Percentiles rank a stretch among this genome's conserved stretches.
Conservation (phyloP, 2,329 filamentous ascomycete genomes). For the Hirsutella rhossiliensis region DNA sequence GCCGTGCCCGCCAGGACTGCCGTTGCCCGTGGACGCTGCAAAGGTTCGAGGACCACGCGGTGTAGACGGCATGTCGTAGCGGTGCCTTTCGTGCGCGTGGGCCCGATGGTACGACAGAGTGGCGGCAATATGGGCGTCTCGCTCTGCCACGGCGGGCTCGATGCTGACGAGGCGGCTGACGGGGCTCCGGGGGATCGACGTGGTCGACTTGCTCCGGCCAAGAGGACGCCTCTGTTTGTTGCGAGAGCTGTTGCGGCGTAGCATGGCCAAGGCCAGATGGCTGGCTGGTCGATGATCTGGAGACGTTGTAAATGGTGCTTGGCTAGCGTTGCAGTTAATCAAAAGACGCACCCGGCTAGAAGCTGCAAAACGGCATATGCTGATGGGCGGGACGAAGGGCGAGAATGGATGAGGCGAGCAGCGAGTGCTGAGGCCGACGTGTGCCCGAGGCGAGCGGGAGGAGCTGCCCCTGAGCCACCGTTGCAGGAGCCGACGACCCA, state of each 20-base stretch:
- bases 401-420: too few relatives aligned
- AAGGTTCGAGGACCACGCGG: background rate
- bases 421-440: too few relatives aligned
- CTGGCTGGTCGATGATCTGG: too few relatives aligned
- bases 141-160: slow-evolving; percentile 33
- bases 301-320: background rate
- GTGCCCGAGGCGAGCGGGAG: too few relatives aligned
- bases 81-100: slow-evolving; percentile 28
- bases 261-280: slow-evolving; percentile 23
- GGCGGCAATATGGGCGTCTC: slow-evolving; percentile 52
- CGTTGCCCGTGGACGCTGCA: slow-evolving; percentile 6
- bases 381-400: background rate
- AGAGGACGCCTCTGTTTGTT: slow-evolving; percentile 27
- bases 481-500: too few relatives aligned
- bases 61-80: slow-evolving; percentile 4
- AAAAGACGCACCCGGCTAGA: background rate
- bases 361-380: background rate
- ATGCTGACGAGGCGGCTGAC: slow-evolving; percentile 33
- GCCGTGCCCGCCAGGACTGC: slow-evolving; percentile 8
- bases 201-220: slow-evolving; percentile 40
- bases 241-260: slow-evolving; percentile 35
- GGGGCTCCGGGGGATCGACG: slow-evolving; percentile 27
- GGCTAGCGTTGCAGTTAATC: slow-evolving; percentile 3
- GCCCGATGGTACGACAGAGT: slow-evolving; percentile 45
- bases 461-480: too few relatives aligned